Conservation (phyloP, 2,329 filamentous ascomycete species). For the Colletotrichum horii region DNA sequence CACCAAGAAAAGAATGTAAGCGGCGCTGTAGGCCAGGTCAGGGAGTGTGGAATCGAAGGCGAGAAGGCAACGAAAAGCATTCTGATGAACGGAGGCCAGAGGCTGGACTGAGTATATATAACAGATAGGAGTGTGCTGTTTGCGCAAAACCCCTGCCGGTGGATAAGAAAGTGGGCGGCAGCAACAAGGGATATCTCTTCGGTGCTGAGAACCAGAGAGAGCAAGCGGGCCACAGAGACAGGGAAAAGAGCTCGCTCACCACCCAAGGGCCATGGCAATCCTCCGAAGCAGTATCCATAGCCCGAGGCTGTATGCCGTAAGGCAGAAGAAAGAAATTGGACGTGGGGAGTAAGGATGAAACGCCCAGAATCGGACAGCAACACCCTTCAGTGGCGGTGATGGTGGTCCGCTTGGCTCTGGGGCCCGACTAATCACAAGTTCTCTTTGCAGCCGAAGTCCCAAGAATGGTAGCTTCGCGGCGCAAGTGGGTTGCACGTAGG, state of each 20-base stretch:
- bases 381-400: background rate
- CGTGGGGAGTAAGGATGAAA: constrained; percentile 13
- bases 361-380: constrained; percentile 8
- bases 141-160: background rate
- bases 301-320: background rate
- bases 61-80: background rate
- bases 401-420: background rate
- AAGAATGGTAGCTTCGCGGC: background rate
- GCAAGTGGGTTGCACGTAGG: background rate
- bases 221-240: background rate
- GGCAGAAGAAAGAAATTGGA: background rate
- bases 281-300: background rate
- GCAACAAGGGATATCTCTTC: background rate
- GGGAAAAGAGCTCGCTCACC: background rate
- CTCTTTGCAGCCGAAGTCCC: background rate
- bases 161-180: background rate
- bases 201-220: background rate
- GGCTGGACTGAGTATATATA: background rate
- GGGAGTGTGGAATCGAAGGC: background rate
- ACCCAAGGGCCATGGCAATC: background rate
- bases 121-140: background rate
- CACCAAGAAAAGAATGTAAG: constrained; percentile 17
- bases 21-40: constrained; percentile 8
- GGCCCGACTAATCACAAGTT: background rate
- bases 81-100: background rate